Evolutionary conservation across 2,329 filamentous ascomycete species (phyloP).

Genomic region (Trichoderma hamatum): DNA sequence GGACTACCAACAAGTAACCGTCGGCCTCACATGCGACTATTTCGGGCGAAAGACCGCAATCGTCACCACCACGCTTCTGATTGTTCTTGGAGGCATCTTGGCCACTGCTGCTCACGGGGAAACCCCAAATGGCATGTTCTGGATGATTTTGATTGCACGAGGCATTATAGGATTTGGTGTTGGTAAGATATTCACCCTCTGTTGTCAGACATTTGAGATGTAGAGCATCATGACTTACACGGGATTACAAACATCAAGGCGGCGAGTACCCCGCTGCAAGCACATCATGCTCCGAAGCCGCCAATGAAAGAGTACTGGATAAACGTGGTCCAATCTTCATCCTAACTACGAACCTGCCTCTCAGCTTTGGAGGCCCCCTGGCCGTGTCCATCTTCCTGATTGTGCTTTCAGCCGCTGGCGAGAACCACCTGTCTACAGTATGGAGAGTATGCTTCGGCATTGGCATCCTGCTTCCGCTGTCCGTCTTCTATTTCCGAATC

Average conservation of each 20-base stretch:
- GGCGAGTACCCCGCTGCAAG: conserved; percentile 53
- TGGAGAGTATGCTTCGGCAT: conserved; percentile 55
- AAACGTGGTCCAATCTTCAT: conserved; percentile 48
- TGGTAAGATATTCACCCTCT: conserved; percentile 25
- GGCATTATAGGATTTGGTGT: conserved; percentile 54
- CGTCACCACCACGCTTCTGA: conserved; percentile 50
- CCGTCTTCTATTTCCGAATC: conserved; percentile 59
- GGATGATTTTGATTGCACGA: conserved; percentile 55
- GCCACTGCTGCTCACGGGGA: conserved; percentile 50
- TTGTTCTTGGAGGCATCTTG: conserved; percentile 51
- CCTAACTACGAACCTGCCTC: conserved; percentile 48
- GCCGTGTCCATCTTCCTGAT: conserved; percentile 52
- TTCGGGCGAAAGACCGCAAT: conserved; percentile 53
- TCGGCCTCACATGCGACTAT: conserved; percentile 52
- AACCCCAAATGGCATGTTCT: conserved; percentile 54
- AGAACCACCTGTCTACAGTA: conserved; percentile 44
- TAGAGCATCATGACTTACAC: neutral
- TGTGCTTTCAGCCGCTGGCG: conserved; percentile 44
- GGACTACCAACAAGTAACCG: no score
- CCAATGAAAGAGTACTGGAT: conserved; percentile 48
- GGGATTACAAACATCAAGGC: conserved; percentile 27
- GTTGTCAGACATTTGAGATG: neutral
- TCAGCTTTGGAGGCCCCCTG: conserved; percentile 40
- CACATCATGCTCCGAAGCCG: conserved; percentile 50
- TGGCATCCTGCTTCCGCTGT: conserved; percentile 53